Percentiles rank a stretch among this genome's conserved stretches.
These are phyloP conservation scores for Fusarium guadeloupense DNA, from an alignment of 2,329 filamentous ascomycete genomes.

Conservation along the genomic window DNA sequence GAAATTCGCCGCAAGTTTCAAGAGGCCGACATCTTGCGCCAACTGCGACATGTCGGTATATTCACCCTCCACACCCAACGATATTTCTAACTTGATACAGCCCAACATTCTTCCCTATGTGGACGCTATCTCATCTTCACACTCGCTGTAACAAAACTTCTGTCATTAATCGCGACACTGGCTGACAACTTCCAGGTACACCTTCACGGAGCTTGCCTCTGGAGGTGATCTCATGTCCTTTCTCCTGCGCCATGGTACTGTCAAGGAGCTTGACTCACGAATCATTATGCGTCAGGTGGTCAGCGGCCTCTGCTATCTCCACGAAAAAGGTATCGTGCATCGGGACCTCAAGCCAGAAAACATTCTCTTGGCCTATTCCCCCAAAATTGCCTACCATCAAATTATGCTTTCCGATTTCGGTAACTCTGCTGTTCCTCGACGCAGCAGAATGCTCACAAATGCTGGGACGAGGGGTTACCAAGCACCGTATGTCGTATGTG, in stretches of 20 bases:
- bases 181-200: constrained; percentile 52
- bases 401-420: constrained; percentile 65
- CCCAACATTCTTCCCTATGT: constrained; percentile 64
- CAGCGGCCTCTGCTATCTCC: constrained; percentile 57
- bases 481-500: constrained; percentile 55
- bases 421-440: constrained; percentile 54
- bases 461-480: constrained; percentile 59
- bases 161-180: background rate
- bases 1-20: constrained; percentile 53
- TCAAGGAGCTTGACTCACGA: constrained; percentile 55
- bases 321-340: constrained; percentile 60
- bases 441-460: constrained; percentile 54
- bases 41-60: constrained; percentile 61
- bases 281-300: constrained; percentile 60
- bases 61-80: background rate
- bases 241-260: constrained; percentile 47
- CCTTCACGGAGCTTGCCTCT: constrained; percentile 66
- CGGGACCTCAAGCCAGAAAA: constrained; percentile 66
- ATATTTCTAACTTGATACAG: constrained; percentile 46
- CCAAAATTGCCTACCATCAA: constrained; percentile 53
- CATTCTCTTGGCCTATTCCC: constrained; percentile 59
- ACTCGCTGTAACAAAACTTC: constrained; percentile 54
- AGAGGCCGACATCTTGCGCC: constrained; percentile 63
- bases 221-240: constrained; percentile 65
- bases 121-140: constrained; percentile 59